These are phyloP conservation scores for Aspergillus brasiliensis DNA, from an alignment of 2,329 filamentous ascomycete species.

Conservation along the genomic window DNA sequence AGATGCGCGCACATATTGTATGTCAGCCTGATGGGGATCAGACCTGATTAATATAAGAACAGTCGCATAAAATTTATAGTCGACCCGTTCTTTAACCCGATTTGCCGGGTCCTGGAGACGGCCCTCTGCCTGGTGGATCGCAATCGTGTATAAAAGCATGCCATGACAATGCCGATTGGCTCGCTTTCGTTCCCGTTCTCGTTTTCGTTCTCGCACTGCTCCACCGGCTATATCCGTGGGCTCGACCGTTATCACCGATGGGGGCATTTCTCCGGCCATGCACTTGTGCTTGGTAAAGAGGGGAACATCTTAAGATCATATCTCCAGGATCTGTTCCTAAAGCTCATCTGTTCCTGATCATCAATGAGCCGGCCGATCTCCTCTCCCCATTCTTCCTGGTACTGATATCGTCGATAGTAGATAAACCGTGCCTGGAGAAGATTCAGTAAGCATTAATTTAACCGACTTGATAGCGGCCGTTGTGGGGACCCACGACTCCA, in stretches of 20 bases:
- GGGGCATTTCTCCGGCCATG: neutral
- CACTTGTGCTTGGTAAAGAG: neutral
- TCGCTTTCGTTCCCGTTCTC: slow-evolving; percentile 29
- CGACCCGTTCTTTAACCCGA: neutral
- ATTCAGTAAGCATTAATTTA: neutral
- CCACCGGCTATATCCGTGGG: slow-evolving; percentile 13
- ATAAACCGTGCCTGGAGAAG: neutral
- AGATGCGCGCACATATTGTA: slow-evolving; percentile 1
- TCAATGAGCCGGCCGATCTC: neutral
- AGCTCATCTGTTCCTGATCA: no score
- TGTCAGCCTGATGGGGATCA: neutral
- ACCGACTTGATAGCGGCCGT: neutral
- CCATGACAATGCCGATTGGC: slow-evolving; percentile 10
- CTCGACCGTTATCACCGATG: neutral
- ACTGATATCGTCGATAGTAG: neutral
- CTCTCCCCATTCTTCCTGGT: neutral
- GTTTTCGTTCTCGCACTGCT: slow-evolving; percentile 27
- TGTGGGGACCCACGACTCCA: neutral
- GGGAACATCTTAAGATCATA: neutral
- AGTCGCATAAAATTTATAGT: neutral
- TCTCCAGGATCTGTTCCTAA: neutral
- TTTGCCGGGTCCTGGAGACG: slow-evolving; percentile 4
- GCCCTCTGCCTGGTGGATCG: slow-evolving; percentile 11
- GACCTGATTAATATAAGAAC: slow-evolving; percentile 4
- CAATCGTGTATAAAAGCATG: slow-evolving; percentile 5